Evolutionary conservation across 306 rosid species (phyloP).

Genomic region (Macrotyloma uniflorum): DNA sequence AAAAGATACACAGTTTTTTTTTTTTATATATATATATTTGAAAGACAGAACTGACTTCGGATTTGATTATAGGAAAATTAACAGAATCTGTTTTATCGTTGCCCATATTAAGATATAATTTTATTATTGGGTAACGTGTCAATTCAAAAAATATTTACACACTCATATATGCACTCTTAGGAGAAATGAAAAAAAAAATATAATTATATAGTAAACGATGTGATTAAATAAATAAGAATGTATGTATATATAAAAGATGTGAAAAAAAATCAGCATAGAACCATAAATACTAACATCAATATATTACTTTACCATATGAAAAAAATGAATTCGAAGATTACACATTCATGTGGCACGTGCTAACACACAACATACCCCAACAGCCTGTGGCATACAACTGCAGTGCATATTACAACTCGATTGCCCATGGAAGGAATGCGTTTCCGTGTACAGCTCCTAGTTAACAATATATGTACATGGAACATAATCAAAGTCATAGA

Average conservation of each 20-base stretch:
- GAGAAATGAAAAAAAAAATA: background rate
- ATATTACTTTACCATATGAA: conserved; percentile 35
- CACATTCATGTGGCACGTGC: conserved; percentile 28
- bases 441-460: conserved; percentile 37
- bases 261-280: background rate
- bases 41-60: no score
- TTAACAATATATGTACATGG: conserved; percentile 39
- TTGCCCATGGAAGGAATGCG: conserved; percentile 22
- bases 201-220: background rate
- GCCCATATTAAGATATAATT: background rate
- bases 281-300: conserved; percentile 27
- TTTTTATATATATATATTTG: no score
- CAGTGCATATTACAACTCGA: conserved; percentile 34
- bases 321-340: conserved; percentile 38
- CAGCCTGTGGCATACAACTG: background rate
- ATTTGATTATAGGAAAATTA: no score
- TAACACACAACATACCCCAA: background rate
- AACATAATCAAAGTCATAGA: conserved; percentile 34
- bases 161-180: background rate
- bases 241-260: background rate
- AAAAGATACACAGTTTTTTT: no score
- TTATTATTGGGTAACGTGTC: background rate
- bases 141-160: background rate
- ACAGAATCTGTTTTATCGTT: background rate
- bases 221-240: no score